phyloP scores from a whole-genome alignment of 1,284 basidiomycete species.

The Golubevia sp. region DNA sequence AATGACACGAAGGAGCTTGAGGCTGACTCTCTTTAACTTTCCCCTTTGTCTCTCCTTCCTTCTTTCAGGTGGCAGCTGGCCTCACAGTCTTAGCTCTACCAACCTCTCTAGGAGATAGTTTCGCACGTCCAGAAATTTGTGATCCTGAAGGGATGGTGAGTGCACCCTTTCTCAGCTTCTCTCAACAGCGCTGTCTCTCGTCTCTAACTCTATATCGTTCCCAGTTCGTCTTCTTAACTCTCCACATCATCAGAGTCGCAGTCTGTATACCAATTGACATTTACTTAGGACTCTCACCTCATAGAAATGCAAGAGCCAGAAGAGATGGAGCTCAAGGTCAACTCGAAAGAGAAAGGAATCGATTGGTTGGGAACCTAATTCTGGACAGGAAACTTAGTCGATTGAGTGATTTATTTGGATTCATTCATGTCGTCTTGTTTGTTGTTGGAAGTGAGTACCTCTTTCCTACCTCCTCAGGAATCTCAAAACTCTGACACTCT shows the following conservation, averaged over 20 bases:
- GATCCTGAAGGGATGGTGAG: no score
- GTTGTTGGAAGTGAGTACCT: conserved; percentile 24
- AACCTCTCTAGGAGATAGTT: conserved; percentile 9
- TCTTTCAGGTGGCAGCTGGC: conserved; percentile 6
- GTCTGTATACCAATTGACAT: conserved; percentile 34
- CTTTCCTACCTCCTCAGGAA: no score
- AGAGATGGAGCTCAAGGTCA: conserved; percentile 24
- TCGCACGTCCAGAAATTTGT: neutral
- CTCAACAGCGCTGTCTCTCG: no score
- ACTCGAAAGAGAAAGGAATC: conserved; percentile 24
- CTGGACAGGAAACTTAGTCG: conserved; percentile 29
- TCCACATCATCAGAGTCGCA: conserved; percentile 32
- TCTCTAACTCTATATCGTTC: no score
- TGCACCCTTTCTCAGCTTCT: no score
- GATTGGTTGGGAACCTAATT: conserved; percentile 25
- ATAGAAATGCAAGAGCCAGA: conserved; percentile 26
- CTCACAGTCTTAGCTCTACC: conserved; percentile 14
- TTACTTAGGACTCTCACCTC: conserved; percentile 40
- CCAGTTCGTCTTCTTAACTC: conserved; percentile 32
- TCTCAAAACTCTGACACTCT: no score
- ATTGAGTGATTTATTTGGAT: conserved; percentile 32
- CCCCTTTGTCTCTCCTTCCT: neutral
- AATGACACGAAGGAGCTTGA: no score
- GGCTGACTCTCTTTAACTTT: neutral
- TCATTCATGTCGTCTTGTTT: conserved; percentile 35